Conservation (phyloP, 805 yeast genomes). For the Pichia californica region DNA sequence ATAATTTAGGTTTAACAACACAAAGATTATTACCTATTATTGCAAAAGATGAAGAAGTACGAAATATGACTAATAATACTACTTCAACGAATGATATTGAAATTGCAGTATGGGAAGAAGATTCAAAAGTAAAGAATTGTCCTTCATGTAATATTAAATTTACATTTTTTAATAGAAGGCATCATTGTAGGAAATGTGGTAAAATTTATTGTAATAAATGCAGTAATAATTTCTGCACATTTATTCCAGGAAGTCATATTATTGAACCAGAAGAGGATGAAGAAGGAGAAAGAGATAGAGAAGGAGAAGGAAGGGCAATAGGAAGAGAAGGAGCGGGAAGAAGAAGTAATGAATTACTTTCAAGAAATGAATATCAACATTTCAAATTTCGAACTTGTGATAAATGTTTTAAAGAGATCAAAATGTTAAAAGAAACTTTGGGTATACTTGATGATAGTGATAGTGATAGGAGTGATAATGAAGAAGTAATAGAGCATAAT, state of each 20-base stretch:
- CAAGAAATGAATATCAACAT: slow-evolving; percentile 31
- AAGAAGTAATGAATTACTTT: slow-evolving; percentile 9
- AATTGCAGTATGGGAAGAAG: slow-evolving; percentile 60
- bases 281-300: too few species aligned
- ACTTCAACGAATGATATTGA: neutral
- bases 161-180: slow-evolving; percentile 62
- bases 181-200: slow-evolving; percentile 82
- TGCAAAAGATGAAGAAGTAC: neutral
- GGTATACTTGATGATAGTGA: slow-evolving; percentile 13
- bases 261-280: slow-evolving; percentile 34
- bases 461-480: slow-evolving; percentile 1
- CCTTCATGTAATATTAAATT: slow-evolving; percentile 46
- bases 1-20: too few species aligned
- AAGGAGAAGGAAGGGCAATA: too few species aligned
- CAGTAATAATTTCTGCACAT: slow-evolving; percentile 45
- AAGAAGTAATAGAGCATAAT: neutral
- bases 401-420: slow-evolving; percentile 58
- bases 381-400: slow-evolving; percentile 71
- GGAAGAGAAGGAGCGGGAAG: too few species aligned
- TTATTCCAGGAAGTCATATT: slow-evolving; percentile 53
- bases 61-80: too few species aligned
- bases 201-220: slow-evolving; percentile 69
- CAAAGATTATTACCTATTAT: neutral
- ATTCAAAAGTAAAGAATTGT: slow-evolving; percentile 47
- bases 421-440: slow-evolving; percentile 40